Base-by-base conservation (phyloP, 306 rosid genomes). In the Alnus rubra region DNA sequence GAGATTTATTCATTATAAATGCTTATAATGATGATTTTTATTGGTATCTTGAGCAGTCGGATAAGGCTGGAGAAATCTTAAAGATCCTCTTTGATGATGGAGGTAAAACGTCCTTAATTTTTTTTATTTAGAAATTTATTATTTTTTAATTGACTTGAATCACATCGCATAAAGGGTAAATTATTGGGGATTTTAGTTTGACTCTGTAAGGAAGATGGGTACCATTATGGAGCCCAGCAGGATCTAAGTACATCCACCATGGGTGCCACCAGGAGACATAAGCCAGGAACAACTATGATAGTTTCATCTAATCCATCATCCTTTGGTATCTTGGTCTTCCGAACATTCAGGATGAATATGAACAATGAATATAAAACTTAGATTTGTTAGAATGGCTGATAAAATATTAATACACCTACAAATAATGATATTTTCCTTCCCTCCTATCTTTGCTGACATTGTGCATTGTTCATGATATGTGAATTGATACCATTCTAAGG, bases 61-160 rank as follows among this genome's bases (percentile, higher is more conserved):
- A 91, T 73, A 94, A 88, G 23, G 92, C 88, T 28, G 99, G 99
- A 79, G 97, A 93, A 96, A 88, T 93, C 74, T 83, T 96, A 75
- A 93, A 82, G 96, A 65, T 96, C 83, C 98, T 96, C 79, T 90
- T 90, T 78, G 78, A 79, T 58, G 99, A 96, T 16, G 99, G 96
- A 89, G 99, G 99, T 96, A 92, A 77, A 62, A 71, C 71, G 37
- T 65, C 80, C 62, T n/a, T 60, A 69, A 74, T 33, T 74, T 78
- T 72, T 53, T 44, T 55, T 69, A 31, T 54, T 77, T 28, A 7
- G 50, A 11, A 42, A 8, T 67, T 7, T 31, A 42, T 18, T 42
- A 42, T 64, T 33, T 10, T 56, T 74, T 13, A 64, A 13, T 67
- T 62, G 50, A 33, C 50, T 42, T 64, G 69, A 47, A 35, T 74